Evolutionary conservation across 352 stramenopile species (phyloP).

Genomic region (Pythium folliculosum): DNA sequence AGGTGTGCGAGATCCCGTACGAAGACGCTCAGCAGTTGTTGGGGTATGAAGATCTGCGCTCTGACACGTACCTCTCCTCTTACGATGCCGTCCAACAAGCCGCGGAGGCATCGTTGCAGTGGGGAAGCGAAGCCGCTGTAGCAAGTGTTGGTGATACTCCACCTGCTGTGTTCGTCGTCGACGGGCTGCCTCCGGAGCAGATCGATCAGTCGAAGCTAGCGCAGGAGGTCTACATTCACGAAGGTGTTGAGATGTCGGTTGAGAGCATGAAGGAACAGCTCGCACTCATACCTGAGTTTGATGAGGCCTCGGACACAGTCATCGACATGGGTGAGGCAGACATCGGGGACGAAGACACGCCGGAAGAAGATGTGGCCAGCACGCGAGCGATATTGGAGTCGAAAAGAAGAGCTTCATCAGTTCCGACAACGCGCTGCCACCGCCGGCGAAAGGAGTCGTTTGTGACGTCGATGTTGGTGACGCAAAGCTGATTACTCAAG

Average conservation of each 20-base stretch:
- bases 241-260: slow-evolving; percentile 15
- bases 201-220: slow-evolving; percentile 14
- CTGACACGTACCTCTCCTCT: background rate
- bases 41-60: background rate
- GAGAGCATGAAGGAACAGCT: slow-evolving; percentile 25
- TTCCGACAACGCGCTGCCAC: slow-evolving; percentile 26
- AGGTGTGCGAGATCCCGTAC: background rate
- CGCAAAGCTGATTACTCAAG: slow-evolving; percentile 19
- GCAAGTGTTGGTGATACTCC: background rate
- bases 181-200: background rate
- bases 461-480: slow-evolving; percentile 34
- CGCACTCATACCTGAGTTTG: slow-evolving; percentile 27
- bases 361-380: background rate
- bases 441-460: slow-evolving; percentile 9
- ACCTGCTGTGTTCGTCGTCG: slow-evolving; percentile 1
- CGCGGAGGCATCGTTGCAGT: background rate
- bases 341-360: slow-evolving; percentile 16
- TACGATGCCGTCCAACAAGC: background rate
- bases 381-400: slow-evolving; percentile 22
- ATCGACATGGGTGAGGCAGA: slow-evolving; percentile 28
- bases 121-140: background rate
- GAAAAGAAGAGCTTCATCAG: slow-evolving; percentile 19
- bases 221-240: slow-evolving; percentile 17
- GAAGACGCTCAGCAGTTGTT: background rate
- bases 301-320: background rate